Evolutionary conservation across 768 basidiomycete species (phyloP), one percentile per base, ranked within the genome.

Genomic region (Mycena capillaripes): DNA sequence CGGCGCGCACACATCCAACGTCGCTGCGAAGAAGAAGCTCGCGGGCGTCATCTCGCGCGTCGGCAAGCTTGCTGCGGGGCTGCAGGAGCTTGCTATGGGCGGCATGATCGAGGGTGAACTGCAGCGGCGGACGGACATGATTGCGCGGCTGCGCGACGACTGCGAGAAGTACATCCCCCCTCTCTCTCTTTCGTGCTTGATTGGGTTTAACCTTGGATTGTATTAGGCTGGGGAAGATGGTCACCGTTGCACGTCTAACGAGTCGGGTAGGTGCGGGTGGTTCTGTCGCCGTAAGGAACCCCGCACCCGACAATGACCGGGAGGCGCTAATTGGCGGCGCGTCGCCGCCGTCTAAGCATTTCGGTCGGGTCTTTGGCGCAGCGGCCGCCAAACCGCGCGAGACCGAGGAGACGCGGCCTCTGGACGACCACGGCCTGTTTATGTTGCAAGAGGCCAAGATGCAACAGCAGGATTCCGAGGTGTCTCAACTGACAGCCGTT

Each of bases 81-180:
- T 97, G 76, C 85, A 89, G 76, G 87, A 84, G 46, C 86, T 95
- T 42, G 93, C 86, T 10, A 81, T 90, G 80, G 84, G 85, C 48
- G 95, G 94, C 42, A 89, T 98, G 88, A 92, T 90, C 74, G 91
- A 96, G 80, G 97, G 97, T n/a, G 97, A 99, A 86, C 85, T 96
- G 77, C 92, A 93, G 82, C 85, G 97, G 66, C 87, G 97, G 72
- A 92, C 92, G 71, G 97, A 97, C 77, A 92, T 98, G 92, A 91
- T 97, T 60, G 93, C 92, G 65, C 87, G 93, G 69, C 84, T 98
- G 75, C 93, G 94, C 82, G 96, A 97, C 79, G 97, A 98, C 80
- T 93, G 95, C 84, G 94, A 94, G 84, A 95, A 93, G 62, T 65
- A 40, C 40, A 48, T 30, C 9, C 34, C 32, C 34, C 46, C 9